Evolutionary conservation across 2,329 filamentous ascomycete genomes (phyloP).

Genomic region (Trichocomaceae sp.): DNA sequence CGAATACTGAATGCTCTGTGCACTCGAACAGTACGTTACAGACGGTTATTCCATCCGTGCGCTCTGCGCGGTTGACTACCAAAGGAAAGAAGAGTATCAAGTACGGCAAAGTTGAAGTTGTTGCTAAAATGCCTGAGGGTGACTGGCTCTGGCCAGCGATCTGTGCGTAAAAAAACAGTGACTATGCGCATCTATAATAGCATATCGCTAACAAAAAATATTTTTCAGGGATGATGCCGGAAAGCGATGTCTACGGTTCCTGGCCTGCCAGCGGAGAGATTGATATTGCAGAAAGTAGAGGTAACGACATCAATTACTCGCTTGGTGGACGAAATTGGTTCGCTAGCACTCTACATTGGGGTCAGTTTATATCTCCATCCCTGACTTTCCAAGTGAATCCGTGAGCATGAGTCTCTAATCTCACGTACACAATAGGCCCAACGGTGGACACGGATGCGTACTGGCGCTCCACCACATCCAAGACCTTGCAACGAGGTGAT

Average conservation of each 20-base stretch:
- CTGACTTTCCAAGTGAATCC: too few species aligned
- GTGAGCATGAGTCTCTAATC: neutral
- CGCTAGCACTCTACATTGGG: constrained; percentile 26
- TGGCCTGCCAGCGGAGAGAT: constrained; percentile 52
- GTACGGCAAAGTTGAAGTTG: constrained; percentile 50
- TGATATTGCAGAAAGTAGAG: constrained; percentile 47
- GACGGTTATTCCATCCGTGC: constrained; percentile 45
- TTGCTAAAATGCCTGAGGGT: constrained; percentile 48
- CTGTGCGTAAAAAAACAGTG: constrained; percentile 29
- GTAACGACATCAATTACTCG: constrained; percentile 32
- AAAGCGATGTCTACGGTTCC: constrained; percentile 41
- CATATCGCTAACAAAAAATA: neutral
- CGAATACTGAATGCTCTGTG: constrained; percentile 32
- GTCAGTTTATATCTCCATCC: constrained; percentile 28
- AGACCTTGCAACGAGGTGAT: constrained; percentile 23
- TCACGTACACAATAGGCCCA: constrained; percentile 16
- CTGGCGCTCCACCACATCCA: constrained; percentile 23
- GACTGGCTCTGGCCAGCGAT: constrained; percentile 52
- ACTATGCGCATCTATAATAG: neutral
- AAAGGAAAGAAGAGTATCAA: constrained; percentile 42
- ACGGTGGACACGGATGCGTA: constrained; percentile 16
- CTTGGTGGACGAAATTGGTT: constrained; percentile 9
- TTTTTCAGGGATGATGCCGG: constrained; percentile 49
- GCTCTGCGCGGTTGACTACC: constrained; percentile 46
- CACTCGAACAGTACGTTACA: constrained; percentile 41